Evolutionary conservation across 148 eudicot species (phyloP), one percentile per base, ranked within the genome.

Genomic region (Cornus kousa): DNA sequence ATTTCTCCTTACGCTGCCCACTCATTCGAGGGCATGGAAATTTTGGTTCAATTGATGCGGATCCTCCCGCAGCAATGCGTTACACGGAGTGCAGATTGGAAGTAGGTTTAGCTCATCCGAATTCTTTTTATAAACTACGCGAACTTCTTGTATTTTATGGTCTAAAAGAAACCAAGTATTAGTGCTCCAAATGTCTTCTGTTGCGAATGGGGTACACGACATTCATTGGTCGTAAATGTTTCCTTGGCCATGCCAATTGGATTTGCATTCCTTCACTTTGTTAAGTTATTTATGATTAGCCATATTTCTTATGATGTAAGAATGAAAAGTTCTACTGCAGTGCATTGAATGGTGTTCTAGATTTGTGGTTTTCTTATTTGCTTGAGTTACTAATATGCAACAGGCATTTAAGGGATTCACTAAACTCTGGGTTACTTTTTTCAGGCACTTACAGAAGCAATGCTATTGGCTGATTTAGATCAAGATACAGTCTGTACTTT

Each of bases 51-150:
- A 82, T 96, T 39, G 99, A 96, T 91, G 97, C 98, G 62, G 99
- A 96, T 81, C 97, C 97, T 81, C 93, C 99, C 48, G 99, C 99
- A 77, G 99, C 99, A 77, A 96, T 96, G 99, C 97, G 99, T 14
- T 96, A 96, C 86, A 96, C 99, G 20, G 99, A 96, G 84, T 96
- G 99, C 86, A 92, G 97, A 86, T 88, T 96, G 80, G 93, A 92
- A 84, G 99, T 96, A 89, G 75, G 87, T 77, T 81, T 70, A 46
- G 65, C 35, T 22, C 13, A 64, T 67, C 22, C 70, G 16, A 71
- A 20, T 40, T 78, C 60, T 74, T 84, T 16, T 39, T n/a, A 68
- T 33, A 4, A 7, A n/a, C 32, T 16, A 53, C 68, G 32, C 48
- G 13, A 12, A 3, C 19, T 70, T 14, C 65, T n/a, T 19, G 17